Conservation (phyloP, 169 alveolate genomes). For the Plasmodium ovale region DNA sequence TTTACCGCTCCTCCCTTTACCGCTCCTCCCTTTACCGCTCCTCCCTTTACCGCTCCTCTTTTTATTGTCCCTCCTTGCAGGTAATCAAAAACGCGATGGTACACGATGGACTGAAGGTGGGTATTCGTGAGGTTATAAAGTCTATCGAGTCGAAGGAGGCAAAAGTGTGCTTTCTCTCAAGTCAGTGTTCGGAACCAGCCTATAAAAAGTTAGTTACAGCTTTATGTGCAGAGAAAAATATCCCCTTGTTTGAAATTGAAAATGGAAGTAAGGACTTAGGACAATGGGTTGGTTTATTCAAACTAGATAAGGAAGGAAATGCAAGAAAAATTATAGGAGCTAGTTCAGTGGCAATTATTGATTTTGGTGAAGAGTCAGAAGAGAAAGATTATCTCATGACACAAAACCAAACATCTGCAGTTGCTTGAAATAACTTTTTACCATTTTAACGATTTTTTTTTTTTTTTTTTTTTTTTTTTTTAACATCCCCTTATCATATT, state of each 20-base stretch:
- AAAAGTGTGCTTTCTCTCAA: constrained; percentile 94
- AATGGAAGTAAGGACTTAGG: constrained; percentile 95
- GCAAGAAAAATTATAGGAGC: constrained; percentile 97
- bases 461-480: not conserved
- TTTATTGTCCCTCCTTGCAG: no score
- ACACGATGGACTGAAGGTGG: constrained; percentile 95
- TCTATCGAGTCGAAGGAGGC: constrained; percentile 95
- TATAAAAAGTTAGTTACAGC: constrained; percentile 95
- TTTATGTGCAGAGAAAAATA: constrained; percentile 92
- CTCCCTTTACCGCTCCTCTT: no score
- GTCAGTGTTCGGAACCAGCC: constrained; percentile 95
- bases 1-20: no score
- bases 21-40: no score
- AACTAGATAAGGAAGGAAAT: constrained; percentile 94
- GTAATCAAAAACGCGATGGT: constrained; percentile 91
- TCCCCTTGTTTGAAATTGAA: constrained; percentile 94
- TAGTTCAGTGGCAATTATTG: constrained; percentile 95
- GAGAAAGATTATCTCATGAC: constrained; percentile 92
- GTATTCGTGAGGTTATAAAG: constrained; percentile 95
- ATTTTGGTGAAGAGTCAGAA: constrained; percentile 96
- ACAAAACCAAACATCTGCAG: constrained; percentile 80
- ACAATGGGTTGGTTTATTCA: constrained; percentile 98
- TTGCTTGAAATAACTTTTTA: constrained; percentile 10
- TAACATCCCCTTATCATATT: not conserved
- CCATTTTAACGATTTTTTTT: not conserved